Evolutionary conservation across 371 early-diverging fungal genomes (phyloP).

Genomic region (Rhizopus sp.): DNA sequence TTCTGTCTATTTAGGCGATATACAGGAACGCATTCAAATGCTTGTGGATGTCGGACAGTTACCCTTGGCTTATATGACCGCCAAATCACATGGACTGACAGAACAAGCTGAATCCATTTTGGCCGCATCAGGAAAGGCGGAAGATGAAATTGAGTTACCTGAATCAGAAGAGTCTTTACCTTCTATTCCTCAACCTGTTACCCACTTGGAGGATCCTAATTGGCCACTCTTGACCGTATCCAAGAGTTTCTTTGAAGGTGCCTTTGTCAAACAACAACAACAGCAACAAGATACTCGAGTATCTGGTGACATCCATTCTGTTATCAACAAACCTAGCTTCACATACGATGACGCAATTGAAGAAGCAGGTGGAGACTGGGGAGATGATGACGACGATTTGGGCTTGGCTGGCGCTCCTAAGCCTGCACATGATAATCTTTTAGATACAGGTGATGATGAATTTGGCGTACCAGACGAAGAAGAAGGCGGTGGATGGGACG

Average conservation of each 20-base stretch:
- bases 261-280: constrained; percentile 43
- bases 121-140: constrained; percentile 65
- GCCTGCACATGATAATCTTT: constrained; percentile 7
- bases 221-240: constrained; percentile 87
- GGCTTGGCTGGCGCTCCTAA: constrained; percentile 24
- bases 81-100: constrained; percentile 83
- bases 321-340: constrained; percentile 41
- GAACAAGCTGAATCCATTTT: constrained; percentile 85
- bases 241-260: constrained; percentile 67
- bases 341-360: constrained; percentile 55
- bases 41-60: constrained; percentile 84
- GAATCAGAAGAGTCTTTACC: constrained; percentile 48
- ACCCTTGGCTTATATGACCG: constrained; percentile 90
- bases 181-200: constrained; percentile 66
- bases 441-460: constrained; percentile 41
- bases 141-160: constrained; percentile 63
- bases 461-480: constrained; percentile 36
- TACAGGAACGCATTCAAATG: constrained; percentile 80
- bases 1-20: constrained; percentile 84
- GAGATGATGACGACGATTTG: constrained; percentile 59
- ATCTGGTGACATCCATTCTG: constrained; percentile 29
- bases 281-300: constrained; percentile 23
- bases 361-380: constrained; percentile 75
- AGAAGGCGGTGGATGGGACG: constrained; percentile 55
- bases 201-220: constrained; percentile 72